Percentiles rank a stretch among this genome's conserved stretches.
Conservation (phyloP, 306 rosid species). For the Phaseolus lunatus region DNA sequence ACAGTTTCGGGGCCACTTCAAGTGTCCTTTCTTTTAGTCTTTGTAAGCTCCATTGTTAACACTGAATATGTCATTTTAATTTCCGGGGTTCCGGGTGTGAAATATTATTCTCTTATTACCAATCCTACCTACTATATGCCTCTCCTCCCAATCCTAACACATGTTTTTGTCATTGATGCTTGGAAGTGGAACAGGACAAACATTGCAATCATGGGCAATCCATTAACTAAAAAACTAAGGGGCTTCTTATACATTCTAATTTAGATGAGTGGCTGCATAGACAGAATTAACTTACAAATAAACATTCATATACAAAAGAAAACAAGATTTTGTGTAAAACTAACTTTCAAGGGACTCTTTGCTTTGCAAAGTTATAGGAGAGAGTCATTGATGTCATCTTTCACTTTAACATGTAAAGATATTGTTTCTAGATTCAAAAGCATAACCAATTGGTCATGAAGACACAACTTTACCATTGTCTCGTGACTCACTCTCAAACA, state of each 20-base stretch:
- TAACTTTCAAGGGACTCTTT: background rate
- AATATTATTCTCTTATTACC: slow-evolving; percentile 1
- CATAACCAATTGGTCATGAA: background rate
- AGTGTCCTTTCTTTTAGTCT: slow-evolving; percentile 52
- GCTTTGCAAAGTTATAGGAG: background rate
- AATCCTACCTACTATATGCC: background rate
- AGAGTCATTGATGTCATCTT: background rate
- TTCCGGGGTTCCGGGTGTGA: slow-evolving; percentile 18
- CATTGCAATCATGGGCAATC: slow-evolving; percentile 7
- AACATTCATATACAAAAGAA: background rate
- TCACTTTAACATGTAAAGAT: too few species aligned
- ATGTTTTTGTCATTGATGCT: background rate
- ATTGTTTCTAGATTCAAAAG: too few species aligned
- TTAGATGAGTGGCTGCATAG: background rate
- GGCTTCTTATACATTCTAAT: background rate
- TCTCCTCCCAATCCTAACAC: background rate
- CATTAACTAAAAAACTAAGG: background rate
- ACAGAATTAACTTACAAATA: background rate
- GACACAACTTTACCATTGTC: background rate
- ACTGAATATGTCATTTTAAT: slow-evolving; percentile 39
- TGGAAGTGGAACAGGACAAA: background rate
- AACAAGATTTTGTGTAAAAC: background rate
- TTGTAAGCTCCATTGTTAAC: slow-evolving; percentile 49
- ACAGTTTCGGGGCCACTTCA: slow-evolving; percentile 51
- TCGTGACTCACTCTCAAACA: background rate